phyloP scores from a whole-genome alignment of 192 early-diverging fungal species.

The Entomortierella chlamydospora region DNA sequence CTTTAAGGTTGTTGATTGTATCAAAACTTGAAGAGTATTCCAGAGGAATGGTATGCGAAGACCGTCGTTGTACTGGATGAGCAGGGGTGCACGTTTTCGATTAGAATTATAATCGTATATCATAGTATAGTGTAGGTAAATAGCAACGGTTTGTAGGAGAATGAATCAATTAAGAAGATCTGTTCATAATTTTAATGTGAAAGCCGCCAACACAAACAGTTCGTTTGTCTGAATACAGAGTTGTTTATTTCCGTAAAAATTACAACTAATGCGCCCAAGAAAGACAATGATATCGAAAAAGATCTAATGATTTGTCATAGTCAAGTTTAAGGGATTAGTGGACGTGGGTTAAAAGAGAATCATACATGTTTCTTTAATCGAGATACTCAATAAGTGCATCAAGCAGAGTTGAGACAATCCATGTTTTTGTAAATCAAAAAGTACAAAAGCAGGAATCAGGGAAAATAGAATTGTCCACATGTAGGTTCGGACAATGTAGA shows the following conservation, averaged over 20 bases:
- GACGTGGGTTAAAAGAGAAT: neutral
- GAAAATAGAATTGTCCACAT: slow-evolving; percentile 56
- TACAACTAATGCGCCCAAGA: slow-evolving; percentile 51
- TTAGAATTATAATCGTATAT: too few relatives aligned
- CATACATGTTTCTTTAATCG: too few relatives aligned
- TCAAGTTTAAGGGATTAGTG: neutral
- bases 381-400: too few relatives aligned
- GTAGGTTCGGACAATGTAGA: slow-evolving; percentile 69
- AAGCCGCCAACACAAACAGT: neutral
- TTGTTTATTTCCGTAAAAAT: slow-evolving; percentile 43
- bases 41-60: too few relatives aligned
- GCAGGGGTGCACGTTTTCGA: too few relatives aligned
- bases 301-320: slow-evolving; percentile 12
- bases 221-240: slow-evolving; percentile 16
- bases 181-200: neutral
- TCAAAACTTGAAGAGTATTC: too few relatives aligned
- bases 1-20: too few relatives aligned
- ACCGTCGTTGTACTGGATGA: too few relatives aligned
- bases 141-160: too few relatives aligned
- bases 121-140: too few relatives aligned
- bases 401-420: neutral
- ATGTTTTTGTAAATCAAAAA: neutral
- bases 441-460: slow-evolving; percentile 23
- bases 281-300: slow-evolving; percentile 36
- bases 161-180: too few relatives aligned